These are phyloP conservation scores for Serendipita indica DNA, from an alignment of 768 basidiomycete species.

Conservation along the genomic window DNA sequence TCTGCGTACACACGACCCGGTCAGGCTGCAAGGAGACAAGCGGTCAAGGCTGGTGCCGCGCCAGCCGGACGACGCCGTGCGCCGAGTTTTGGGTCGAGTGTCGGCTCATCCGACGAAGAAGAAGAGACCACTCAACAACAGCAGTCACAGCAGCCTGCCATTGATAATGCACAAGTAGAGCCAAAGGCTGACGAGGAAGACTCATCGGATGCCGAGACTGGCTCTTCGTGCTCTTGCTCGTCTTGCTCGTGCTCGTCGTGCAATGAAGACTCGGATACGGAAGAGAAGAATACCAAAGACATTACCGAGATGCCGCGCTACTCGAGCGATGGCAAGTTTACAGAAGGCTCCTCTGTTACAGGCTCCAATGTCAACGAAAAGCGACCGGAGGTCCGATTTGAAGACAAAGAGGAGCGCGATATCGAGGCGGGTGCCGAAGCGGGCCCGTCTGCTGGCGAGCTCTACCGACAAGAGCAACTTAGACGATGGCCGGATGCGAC, in stretches of 20 bases:
- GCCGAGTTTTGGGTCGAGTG: not conserved
- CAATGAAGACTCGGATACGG: not conserved
- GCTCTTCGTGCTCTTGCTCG: not conserved
- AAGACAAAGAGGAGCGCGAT: not conserved
- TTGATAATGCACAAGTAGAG: not conserved
- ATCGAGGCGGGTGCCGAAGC: not conserved
- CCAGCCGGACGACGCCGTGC: not conserved
- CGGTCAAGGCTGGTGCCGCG: not conserved
- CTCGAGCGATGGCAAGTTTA: not conserved
- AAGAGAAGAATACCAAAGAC: not conserved
- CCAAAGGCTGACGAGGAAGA: not conserved
- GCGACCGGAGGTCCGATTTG: not conserved
- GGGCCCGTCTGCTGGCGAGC: not conserved
- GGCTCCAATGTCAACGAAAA: too few relatives aligned
- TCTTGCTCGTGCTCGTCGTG: not conserved
- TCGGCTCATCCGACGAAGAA: not conserved
- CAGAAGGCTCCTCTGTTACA: too few relatives aligned
- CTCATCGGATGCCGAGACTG: not conserved
- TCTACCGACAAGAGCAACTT: not conserved
- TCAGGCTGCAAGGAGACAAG: not conserved
- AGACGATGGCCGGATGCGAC: not conserved
- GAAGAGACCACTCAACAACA: not conserved
- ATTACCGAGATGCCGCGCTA: not conserved
- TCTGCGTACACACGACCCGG: constrained; percentile 1
- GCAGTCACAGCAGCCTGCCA: not conserved